These are phyloP conservation scores for Chenopodium berlandieri DNA, from an alignment of 148 eudicot genomes.

Conservation along the genomic window DNA sequence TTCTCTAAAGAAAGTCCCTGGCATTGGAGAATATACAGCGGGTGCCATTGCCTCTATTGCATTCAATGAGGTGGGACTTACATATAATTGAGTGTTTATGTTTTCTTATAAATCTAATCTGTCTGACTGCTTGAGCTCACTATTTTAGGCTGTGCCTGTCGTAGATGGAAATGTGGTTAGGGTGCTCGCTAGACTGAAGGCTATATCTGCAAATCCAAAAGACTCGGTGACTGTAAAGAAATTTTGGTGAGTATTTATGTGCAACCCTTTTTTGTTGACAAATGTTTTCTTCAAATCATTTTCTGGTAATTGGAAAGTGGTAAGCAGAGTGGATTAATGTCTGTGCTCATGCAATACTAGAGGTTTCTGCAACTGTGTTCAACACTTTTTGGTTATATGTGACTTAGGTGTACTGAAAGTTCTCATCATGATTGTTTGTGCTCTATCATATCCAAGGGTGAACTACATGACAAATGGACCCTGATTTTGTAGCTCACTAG, in stretches of 20 bases:
- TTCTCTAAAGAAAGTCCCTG: constrained; percentile 59
- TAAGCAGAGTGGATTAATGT: background rate
- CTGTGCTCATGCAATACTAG: background rate
- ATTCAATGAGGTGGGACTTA: constrained; percentile 61
- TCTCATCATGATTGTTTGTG: background rate
- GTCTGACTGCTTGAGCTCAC: constrained; percentile 5
- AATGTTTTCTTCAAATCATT: background rate
- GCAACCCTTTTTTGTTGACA: background rate
- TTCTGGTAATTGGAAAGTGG: background rate
- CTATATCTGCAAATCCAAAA: constrained; percentile 89
- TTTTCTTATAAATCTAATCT: background rate
- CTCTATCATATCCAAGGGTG: background rate
- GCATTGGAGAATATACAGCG: constrained; percentile 92
- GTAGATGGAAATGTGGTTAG: constrained; percentile 96
- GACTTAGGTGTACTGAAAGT: background rate
- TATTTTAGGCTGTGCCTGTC: constrained; percentile 76
- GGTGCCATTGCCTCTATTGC: constrained; percentile 98
- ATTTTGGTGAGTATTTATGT: constrained; percentile 55
- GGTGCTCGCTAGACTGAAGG: constrained; percentile 79
- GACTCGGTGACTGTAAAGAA: constrained; percentile 55
- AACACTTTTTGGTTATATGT: background rate
- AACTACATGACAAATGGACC: background rate
- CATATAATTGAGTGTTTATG: background rate
- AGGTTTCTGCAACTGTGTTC: background rate
- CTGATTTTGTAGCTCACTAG: background rate